Evolutionary conservation across 768 basidiomycete species (phyloP).

Genomic region (Cystofilobasidium bisporidii): DNA sequence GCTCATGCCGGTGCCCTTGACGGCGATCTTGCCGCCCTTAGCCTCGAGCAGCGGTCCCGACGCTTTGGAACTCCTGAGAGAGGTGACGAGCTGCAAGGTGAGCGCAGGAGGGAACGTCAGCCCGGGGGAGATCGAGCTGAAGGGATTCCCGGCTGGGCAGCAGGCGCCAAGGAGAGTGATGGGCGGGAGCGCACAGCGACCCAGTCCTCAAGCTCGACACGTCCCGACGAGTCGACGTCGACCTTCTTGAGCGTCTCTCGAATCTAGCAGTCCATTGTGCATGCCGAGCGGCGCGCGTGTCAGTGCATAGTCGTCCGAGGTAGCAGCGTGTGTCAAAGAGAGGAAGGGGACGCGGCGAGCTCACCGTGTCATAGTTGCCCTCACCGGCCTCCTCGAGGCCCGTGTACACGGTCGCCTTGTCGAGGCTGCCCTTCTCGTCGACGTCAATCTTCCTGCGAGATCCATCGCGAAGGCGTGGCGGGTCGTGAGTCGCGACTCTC

Average conservation of each 20-base stretch:
- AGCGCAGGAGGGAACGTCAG: no score
- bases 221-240: slow-evolving; percentile 85
- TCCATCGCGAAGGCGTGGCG: no score
- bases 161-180: slow-evolving; percentile 20
- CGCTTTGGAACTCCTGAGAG: slow-evolving; percentile 8
- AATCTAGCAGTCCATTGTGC: slow-evolving; percentile 19
- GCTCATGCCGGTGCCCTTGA: slow-evolving; percentile 77
- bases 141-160: no score
- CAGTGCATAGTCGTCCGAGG: no score
- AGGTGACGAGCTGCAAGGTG: slow-evolving; percentile 21
- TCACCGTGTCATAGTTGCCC: slow-evolving; percentile 60
- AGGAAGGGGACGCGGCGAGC: background rate
- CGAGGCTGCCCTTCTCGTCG: slow-evolving; percentile 39
- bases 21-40: slow-evolving; percentile 70
- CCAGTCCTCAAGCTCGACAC: slow-evolving; percentile 95
- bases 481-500: slow-evolving; percentile 7
- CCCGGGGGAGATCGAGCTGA: no score
- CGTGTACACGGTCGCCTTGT: slow-evolving; percentile 67
- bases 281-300: no score
- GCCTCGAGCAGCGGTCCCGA: slow-evolving; percentile 33
- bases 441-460: slow-evolving; percentile 37
- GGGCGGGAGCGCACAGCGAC: slow-evolving; percentile 60
- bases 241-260: slow-evolving; percentile 74
- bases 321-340: no score
- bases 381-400: slow-evolving; percentile 69